A percentile compares a stretch with the other conserved stretches of the same genome.
Conservation (phyloP, 176 grass and related monocot genomes). For the Zea luxurians region DNA sequence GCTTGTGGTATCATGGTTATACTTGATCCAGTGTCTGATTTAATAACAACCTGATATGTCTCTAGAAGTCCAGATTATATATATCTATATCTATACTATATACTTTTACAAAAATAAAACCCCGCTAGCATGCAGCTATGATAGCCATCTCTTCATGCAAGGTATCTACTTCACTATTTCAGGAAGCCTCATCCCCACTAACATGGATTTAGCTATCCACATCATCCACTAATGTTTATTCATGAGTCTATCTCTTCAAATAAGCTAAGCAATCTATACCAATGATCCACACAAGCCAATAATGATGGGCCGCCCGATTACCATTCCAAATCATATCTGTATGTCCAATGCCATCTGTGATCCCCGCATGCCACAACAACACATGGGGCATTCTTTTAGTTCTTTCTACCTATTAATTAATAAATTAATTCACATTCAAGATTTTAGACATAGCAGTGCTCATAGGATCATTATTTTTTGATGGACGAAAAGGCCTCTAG, state of each 20-base stretch:
- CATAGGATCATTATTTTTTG: not conserved
- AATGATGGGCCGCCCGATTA: not conserved
- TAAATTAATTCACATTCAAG: not conserved
- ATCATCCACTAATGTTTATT: not conserved
- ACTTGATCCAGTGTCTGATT: conserved; percentile 12
- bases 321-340: not conserved
- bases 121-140: not conserved
- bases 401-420: not conserved
- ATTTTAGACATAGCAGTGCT: conserved; percentile 16
- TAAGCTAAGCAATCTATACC: not conserved
- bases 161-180: not conserved
- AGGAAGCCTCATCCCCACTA: not conserved
- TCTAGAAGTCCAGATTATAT: conserved; percentile 1
- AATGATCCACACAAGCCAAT: not conserved
- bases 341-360: not conserved
- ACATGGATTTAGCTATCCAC: not conserved
- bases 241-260: not conserved
- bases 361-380: not conserved
- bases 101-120: not conserved
- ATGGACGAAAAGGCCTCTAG: not conserved
- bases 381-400: not conserved
- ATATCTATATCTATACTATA: not conserved
- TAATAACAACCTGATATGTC: conserved; percentile 1
- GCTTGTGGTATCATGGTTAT: conserved; percentile 22
- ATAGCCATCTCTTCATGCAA: not conserved